A percentile compares a stretch with the other conserved stretches of the same genome.
These are phyloP conservation scores for Backusella macrospora DNA, from an alignment of 192 early-diverging fungal species.

Conservation along the genomic window DNA sequence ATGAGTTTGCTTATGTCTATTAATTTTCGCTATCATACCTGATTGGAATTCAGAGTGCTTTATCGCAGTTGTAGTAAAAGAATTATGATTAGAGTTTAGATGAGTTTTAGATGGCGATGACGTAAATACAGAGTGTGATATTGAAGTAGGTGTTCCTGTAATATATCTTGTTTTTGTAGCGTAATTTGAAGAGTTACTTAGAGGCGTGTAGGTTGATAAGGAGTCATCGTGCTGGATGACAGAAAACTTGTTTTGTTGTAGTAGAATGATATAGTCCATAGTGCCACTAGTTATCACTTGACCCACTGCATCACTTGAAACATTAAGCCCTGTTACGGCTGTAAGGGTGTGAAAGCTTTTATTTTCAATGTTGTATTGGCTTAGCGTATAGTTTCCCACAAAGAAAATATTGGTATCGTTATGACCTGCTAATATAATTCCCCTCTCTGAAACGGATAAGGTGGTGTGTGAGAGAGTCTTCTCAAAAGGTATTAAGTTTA, in stretches of 20 bases:
- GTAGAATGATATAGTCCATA: neutral
- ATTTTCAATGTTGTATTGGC: neutral
- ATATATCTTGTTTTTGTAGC: too few species aligned
- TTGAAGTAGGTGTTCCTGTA: too few species aligned
- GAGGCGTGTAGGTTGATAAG: too few species aligned
- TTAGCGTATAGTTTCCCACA: neutral
- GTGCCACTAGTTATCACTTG: neutral
- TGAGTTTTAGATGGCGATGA: too few species aligned
- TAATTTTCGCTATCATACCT: neutral
- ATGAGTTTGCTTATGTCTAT: neutral
- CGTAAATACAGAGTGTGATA: too few species aligned
- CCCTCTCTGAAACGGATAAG: neutral
- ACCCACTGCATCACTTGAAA: neutral
- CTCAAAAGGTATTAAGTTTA: neutral
- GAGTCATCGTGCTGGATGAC: neutral
- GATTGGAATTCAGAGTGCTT: neutral
- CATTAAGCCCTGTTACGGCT: neutral
- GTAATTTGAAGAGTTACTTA: too few species aligned
- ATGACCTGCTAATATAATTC: neutral
- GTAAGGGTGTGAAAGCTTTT: neutral
- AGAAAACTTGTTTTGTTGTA: neutral
- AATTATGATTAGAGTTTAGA: too few species aligned
- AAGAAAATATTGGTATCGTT: neutral
- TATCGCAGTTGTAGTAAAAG: too few species aligned
- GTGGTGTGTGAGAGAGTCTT: neutral